A percentile compares a stretch with the other conserved stretches of the same genome.
Evolutionary conservation across 345 rosid genomes (phyloP).

Genomic region (Boechera retrofracta): DNA sequence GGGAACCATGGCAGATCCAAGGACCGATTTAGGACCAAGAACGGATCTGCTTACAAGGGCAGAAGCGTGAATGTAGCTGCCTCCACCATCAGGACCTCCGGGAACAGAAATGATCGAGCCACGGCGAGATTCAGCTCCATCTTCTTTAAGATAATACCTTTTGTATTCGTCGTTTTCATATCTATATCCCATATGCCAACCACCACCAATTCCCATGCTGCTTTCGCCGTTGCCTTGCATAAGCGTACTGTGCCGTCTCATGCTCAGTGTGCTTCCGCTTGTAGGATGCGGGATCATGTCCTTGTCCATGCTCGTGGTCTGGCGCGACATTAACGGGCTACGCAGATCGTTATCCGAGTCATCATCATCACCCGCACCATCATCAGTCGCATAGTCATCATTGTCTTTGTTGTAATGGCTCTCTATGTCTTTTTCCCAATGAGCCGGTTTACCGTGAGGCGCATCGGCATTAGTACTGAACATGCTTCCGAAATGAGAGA

Average conservation of each 20-base stretch:
- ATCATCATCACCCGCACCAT: constrained; percentile 57
- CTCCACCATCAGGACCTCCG: constrained; percentile 64
- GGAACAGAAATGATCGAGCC: constrained; percentile 84
- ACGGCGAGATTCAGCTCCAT: constrained; percentile 70
- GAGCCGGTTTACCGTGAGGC: constrained; percentile 61
- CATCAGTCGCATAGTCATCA: constrained; percentile 63
- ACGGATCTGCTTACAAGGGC: constrained; percentile 86
- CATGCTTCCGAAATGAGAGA: constrained; percentile 92
- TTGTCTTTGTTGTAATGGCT: constrained; percentile 73
- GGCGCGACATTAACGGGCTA: constrained; percentile 90
- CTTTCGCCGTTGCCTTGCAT: constrained; percentile 67
- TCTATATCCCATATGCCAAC: constrained; percentile 98
- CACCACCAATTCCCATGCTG: constrained; percentile 90
- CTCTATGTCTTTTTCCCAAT: constrained; percentile 75
- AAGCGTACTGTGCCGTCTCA: constrained; percentile 76
- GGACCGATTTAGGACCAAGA: constrained; percentile 68
- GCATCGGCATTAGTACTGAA: constrained; percentile 65
- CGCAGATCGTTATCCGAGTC: constrained; percentile 81
- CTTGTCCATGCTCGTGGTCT: constrained; percentile 83
- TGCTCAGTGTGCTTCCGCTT: constrained; percentile 66
- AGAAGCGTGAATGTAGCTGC: constrained; percentile 84
- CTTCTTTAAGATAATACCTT: constrained; percentile 84
- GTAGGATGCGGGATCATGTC: constrained; percentile 64
- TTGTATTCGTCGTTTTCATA: constrained; percentile 81
- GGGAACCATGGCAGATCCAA: constrained; percentile 80